Base-by-base conservation (phyloP, 179 eudicot species). In the Sideroxylon spinosum region DNA sequence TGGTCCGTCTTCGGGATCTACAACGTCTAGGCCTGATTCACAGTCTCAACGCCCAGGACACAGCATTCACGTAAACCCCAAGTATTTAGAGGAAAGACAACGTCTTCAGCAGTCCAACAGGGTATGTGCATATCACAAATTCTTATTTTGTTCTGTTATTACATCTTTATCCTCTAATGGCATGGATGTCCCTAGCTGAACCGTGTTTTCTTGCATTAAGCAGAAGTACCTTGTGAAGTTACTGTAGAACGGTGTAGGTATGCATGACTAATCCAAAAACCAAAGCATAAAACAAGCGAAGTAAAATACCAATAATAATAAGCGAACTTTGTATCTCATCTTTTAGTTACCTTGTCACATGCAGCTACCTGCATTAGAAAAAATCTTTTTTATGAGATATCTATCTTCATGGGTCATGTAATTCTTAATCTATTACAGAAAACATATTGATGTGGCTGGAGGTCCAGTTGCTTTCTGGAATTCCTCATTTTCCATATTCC, bases 1-100 rank as follows among this genome's bases (percentile, higher is more conserved):
- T 86, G 98, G 91, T 29, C 78, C 97, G 61, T 85, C 97, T 22
- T 85, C 95, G 75, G 93, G 88, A 73, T 64, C 90, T 74, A 71
- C 84, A 44, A 53, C 86, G 28, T 76, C 95, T 68, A 89, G 90
- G 86, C 77, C 89, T 68, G 95, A 92, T 59, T 77, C 95, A 71
- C 91, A 87, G 77, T 74, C 90, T 78, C 95, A 84, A 56, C 92
- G 90, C 46, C 97, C 88, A 73, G 86, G 91, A 68, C 90, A 88
- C 46, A 90, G 98, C 81, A 96, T 96, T 83, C 99, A 96, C 82
- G 97, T 96, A 50, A 96, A 96, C 82, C 99, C 98, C 14, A 91
- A 92, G 85, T 96, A 96, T 84, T 86, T 96, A 81, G 97, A 94
- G 86, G 97, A 93, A 61, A 92, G 98, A 83, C 96, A 91, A 77